Evolutionary conservation across 176 grass and related monocot species (phyloP), one percentile per base, ranked within the genome.

Genomic region (Avena sativa): DNA sequence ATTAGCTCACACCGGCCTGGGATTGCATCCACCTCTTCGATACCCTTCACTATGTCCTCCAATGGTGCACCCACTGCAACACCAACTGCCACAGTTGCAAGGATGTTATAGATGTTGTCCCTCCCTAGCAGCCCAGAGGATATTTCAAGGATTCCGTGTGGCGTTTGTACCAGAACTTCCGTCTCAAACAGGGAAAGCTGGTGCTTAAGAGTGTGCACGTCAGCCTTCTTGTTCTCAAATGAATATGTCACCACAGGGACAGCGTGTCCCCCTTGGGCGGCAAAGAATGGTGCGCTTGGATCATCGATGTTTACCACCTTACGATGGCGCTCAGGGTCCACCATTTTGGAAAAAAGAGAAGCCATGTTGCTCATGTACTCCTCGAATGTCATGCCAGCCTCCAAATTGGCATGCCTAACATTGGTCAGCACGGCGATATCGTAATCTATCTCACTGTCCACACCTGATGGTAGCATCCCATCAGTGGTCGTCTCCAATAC

Each of bases 271-370:
- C 96, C 96, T 82, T 95, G 91, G 38, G 90, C 85, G 20, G 90
- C 88, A 67, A 95, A 95, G 70, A 91, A 94, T 44, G 94, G 73
- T 20, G 92, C 92, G 11, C 79, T 90, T 56, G 96, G 96, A 63
- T 98, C 96, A 82, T 98, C 96, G 61, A 94, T 94, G 76, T 98
- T 98, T 57, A 98, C 93, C 30, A 98, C 88, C 80, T 98, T 98
- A 61, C 93, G 85, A 62, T 98, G 96, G 32, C 87, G 90, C 85
- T 90, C 91, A 40, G 96, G 96, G 12, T 95, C 90, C 49, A 95
- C 90, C 96, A 98, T 98, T 89, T 84, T 94, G 9, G 90, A 74
- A 84, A 98, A 98, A 44, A 95, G 66, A 73, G 83, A 84, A 0
- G 91, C 90, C 79, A 85, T 89, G 64, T 74, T 89, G 89, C 85